phyloP scores from a whole-genome alignment of 2,329 filamentous ascomycete genomes.

The Thermoascus crustaceus region DNA sequence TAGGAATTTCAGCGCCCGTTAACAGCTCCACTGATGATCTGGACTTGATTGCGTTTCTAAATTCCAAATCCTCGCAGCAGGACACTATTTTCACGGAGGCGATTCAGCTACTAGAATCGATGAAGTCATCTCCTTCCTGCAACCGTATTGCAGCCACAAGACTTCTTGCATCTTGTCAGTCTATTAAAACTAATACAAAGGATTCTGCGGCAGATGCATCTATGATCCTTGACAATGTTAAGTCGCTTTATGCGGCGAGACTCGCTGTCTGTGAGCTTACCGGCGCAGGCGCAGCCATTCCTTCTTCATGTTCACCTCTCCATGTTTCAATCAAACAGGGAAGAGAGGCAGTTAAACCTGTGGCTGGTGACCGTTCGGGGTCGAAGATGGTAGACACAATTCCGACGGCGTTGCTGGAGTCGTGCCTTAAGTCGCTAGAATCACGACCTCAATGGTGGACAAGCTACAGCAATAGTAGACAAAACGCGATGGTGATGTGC shows the following conservation, averaged over 20 bases:
- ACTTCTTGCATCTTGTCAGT: constrained; percentile 47
- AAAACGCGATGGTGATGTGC: constrained; percentile 56
- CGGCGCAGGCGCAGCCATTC: constrained; percentile 43
- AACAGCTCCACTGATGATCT: constrained; percentile 11
- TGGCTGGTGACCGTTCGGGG: constrained; percentile 13
- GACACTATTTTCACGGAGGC: constrained; percentile 35
- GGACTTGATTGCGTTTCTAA: constrained; percentile 22
- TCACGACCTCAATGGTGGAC: constrained; percentile 53
- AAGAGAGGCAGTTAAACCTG: not conserved
- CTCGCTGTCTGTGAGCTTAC: constrained; percentile 57
- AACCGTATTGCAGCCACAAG: constrained; percentile 44
- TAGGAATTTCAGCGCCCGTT: constrained; percentile 4
- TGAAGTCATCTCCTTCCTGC: constrained; percentile 44
- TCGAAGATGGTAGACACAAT: constrained; percentile 10
- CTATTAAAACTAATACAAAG: constrained; percentile 32
- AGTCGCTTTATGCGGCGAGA: constrained; percentile 53
- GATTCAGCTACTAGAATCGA: constrained; percentile 35
- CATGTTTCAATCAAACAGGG: constrained; percentile 19
- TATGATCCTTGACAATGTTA: constrained; percentile 36
- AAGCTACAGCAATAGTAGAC: constrained; percentile 55
- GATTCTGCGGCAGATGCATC: constrained; percentile 16
- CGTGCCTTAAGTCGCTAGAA: constrained; percentile 48
- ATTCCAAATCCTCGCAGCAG: constrained; percentile 14
- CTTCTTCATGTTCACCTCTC: constrained; percentile 42
- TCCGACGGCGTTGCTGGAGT: constrained; percentile 28